Conservation (phyloP, 192 early-diverging fungal genomes). For the Jimgerdemannia flammicorona region DNA sequence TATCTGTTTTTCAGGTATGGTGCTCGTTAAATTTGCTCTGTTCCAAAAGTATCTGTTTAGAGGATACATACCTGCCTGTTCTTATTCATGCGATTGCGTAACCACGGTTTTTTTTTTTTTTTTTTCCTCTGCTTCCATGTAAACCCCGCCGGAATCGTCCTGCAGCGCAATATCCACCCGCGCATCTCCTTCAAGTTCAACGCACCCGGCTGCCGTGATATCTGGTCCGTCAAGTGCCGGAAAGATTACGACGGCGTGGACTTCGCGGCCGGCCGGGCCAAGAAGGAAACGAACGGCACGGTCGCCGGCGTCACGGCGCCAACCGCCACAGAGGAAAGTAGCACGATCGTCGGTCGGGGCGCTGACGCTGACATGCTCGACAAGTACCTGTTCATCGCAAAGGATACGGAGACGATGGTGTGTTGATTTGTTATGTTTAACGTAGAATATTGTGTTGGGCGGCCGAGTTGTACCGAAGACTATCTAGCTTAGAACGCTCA, state of each 20-base stretch:
- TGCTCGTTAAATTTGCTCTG: neutral
- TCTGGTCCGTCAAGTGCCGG: slow-evolving; percentile 69
- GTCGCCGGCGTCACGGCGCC: neutral
- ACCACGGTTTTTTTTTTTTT: too few species aligned
- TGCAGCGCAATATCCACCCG: slow-evolving; percentile 46
- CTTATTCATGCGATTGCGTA: too few species aligned
- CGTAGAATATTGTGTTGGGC: too few species aligned
- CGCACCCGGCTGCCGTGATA: slow-evolving; percentile 47
- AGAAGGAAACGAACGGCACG: neutral
- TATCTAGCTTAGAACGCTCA: neutral
- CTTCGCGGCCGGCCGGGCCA: slow-evolving; percentile 24
- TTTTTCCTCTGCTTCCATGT: neutral
- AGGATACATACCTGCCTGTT: too few species aligned
- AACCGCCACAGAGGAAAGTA: neutral
- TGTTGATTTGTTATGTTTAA: neutral
- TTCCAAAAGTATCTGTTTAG: neutral
- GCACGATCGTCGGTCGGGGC: neutral
- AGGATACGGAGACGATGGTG: slow-evolving; percentile 51
- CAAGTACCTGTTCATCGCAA: slow-evolving; percentile 51
- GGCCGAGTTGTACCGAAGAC: too few species aligned
- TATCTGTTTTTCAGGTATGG: slow-evolving; percentile 50
- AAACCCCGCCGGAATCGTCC: neutral
- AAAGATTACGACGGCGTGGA: slow-evolving; percentile 45
- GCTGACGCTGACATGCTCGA: slow-evolving; percentile 40
- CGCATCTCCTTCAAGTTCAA: slow-evolving; percentile 37